These are phyloP conservation scores for Quercus rubra DNA, from an alignment of 306 rosid species.

Conservation along the genomic window DNA sequence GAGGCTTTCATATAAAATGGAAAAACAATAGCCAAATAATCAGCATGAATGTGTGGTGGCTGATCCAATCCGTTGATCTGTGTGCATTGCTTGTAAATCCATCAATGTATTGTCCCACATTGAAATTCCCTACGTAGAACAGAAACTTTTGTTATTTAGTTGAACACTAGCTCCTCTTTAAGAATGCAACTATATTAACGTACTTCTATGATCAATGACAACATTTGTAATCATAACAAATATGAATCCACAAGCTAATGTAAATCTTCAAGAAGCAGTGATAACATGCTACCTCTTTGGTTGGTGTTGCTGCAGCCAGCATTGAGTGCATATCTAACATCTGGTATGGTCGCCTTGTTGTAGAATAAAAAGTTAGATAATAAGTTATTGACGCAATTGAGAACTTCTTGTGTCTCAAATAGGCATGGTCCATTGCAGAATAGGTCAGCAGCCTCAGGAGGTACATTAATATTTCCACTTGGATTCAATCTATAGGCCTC, in stretches of 20 bases:
- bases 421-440: constrained; percentile 76
- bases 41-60: constrained; percentile 14
- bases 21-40: neutral
- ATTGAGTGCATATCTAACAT: constrained; percentile 48
- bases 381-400: constrained; percentile 52
- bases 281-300: constrained; percentile 43
- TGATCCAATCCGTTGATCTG: constrained; percentile 9
- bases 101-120: constrained; percentile 48
- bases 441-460: constrained; percentile 44
- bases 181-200: neutral
- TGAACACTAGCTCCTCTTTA: neutral
- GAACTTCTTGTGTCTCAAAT: constrained; percentile 55
- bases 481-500: constrained; percentile 66
- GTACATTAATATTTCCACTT: constrained; percentile 54
- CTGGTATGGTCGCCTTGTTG: constrained; percentile 48
- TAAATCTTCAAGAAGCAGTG: neutral
- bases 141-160: neutral
- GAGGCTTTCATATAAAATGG: neutral
- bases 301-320: constrained; percentile 54
- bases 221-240: too few species aligned
- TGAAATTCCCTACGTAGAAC: constrained; percentile 49
- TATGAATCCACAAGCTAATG: neutral
- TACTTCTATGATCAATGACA: neutral
- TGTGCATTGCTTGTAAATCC: constrained; percentile 37
- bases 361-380: constrained; percentile 55